Base-by-base conservation (phyloP, 2,329 filamentous ascomycete genomes). In the Colletotrichum neosansevieriae region DNA sequence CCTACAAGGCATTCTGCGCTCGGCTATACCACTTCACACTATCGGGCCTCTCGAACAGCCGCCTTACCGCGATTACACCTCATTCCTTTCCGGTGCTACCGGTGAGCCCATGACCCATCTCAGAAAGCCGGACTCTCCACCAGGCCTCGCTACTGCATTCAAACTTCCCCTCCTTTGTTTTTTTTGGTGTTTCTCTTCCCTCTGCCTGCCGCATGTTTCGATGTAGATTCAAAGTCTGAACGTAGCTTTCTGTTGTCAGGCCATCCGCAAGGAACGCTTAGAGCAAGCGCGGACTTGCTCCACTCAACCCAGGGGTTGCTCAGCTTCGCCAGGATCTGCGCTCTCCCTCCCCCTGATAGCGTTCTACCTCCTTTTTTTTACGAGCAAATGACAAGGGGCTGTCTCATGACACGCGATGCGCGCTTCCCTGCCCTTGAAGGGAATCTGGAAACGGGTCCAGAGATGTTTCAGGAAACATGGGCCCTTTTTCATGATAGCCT, bases 1-100 rank as follows among this genome's bases (percentile, higher is more conserved):
- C 65, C 61, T 60, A 44, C 65, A 17, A 68, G 65, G 65, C 65
- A 58, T 64, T 44, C 15, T 66, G 57, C 63, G 47, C 63, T 54
- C 49, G 13, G 29, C 29, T 24, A 24, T 42, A 12, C 40, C 40
- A 56, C 49, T 34, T 19, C 13, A 5, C 21, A 32, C 54, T 15
- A 50, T 29, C 15, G 6, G 19, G 21, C 45, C 58, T 61, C 34
- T 36, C 29, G 51, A 58, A 47, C 49, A 63, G 59, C 53, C 65
- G 65, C 49, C 61, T 59, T 65, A 19, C 65, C 61, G 65, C 53
- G 38, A 40, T 36, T 47, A 45, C 24, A 21, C n/a, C 21, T 44
- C 17, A 19, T 13, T 42, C 45, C 62, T 44, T 50, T 21, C 44
- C 53, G 24, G 42, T 56, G 19, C 51, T 17, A 47, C 45, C 54